phyloP scores from a whole-genome alignment of 2,329 filamentous ascomycete genomes.

The Macrophomina phaseolina region DNA sequence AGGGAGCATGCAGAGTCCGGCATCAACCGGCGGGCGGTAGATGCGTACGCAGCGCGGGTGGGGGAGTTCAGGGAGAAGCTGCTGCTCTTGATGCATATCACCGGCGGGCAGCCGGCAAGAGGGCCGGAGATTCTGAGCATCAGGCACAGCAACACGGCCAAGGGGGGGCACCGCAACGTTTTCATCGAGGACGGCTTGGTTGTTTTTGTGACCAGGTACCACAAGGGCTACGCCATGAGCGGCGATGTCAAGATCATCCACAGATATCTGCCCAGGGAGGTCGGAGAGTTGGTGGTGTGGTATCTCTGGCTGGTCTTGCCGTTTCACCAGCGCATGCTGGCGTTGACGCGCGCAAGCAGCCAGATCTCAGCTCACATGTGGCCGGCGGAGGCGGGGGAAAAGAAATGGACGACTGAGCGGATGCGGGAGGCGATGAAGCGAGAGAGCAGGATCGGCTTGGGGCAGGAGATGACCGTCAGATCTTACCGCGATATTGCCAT shows the following conservation, averaged over 20 bases:
- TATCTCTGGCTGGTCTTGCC: conserved; percentile 33
- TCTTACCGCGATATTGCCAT: not conserved
- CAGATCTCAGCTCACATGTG: not conserved
- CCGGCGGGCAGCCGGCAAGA: conserved; percentile 31
- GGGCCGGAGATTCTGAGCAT: conserved; percentile 32
- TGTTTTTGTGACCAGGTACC: conserved; percentile 33
- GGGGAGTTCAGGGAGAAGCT: conserved; percentile 30
- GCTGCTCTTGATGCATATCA: conserved; percentile 32
- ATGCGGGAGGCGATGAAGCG: not conserved
- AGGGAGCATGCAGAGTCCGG: not conserved
- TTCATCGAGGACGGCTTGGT: conserved; percentile 35
- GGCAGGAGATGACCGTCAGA: not conserved
- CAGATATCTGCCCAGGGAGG: conserved; percentile 35
- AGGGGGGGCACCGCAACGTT: conserved; percentile 28
- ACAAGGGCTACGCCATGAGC: conserved; percentile 33
- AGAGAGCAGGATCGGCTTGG: not conserved
- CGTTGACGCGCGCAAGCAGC: too few relatives aligned
- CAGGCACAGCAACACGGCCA: too few relatives aligned
- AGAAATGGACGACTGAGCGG: not conserved
- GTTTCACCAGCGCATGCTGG: conserved; percentile 27
- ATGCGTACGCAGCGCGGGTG: not conserved
- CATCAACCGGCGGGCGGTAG: not conserved
- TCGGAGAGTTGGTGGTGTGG: conserved; percentile 33
- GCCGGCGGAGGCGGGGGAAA: not conserved
- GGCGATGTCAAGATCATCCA: conserved; percentile 36